Conservation (phyloP, 805 yeast species). For the Aciculoconidium aculeatum region DNA sequence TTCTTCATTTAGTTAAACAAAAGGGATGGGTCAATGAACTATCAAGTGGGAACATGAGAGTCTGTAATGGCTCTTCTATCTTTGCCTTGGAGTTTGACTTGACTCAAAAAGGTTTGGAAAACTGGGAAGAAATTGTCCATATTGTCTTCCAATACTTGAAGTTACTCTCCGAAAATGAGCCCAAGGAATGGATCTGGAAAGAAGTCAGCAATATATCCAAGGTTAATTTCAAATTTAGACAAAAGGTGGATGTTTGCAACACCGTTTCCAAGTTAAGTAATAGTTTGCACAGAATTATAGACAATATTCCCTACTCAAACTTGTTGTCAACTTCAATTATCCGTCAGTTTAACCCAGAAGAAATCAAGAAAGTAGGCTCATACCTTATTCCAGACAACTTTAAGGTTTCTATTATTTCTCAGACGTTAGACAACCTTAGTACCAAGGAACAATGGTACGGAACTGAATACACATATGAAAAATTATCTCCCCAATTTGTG, state of each 20-base stretch:
- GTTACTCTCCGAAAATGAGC: conserved; percentile 48
- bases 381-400: conserved; percentile 55
- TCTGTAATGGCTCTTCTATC: conserved; percentile 60
- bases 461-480: conserved; percentile 58
- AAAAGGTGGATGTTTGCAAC: conserved; percentile 63
- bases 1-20: conserved; percentile 61
- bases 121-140: conserved; percentile 56
- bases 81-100: conserved; percentile 71
- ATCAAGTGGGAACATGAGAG: conserved; percentile 63
- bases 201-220: conserved; percentile 67
- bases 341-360: conserved; percentile 52
- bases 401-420: conserved; percentile 50
- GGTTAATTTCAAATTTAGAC: conserved; percentile 72
- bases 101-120: conserved; percentile 62
- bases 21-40: conserved; percentile 75
- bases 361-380: conserved; percentile 44
- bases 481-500: conserved; percentile 37
- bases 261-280: conserved; percentile 70
- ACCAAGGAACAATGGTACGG: conserved; percentile 83
- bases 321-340: conserved; percentile 54
- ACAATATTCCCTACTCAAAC: conserved; percentile 54
- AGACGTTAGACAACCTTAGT: conserved; percentile 41
- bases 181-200: conserved; percentile 74
- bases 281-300: conserved; percentile 44
- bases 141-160: conserved; percentile 69